Evolutionary conservation across 495 filamentous ascomycete genomes (phyloP), one percentile per base, ranked within the genome.

Genomic region (Aspergillus sparsus): DNA sequence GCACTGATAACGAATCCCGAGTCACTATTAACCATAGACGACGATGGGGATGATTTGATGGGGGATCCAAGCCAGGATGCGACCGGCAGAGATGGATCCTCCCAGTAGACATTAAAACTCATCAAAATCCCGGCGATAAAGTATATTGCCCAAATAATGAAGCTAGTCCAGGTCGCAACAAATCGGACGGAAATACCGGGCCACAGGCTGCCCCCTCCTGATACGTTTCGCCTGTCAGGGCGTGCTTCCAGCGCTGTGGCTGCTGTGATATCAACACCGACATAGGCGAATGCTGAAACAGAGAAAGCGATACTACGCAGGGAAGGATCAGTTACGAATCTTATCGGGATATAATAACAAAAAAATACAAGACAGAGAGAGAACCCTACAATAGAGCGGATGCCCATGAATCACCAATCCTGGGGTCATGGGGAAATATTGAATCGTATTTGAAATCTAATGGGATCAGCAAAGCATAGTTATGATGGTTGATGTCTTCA

Each of bases 221-320:
- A 39, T 57, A 35, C 10, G 27, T 32, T 31, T 35, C 55, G 45
- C 52, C 18, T 65, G 61, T 58, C 62, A 13, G 37, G 55, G 44
- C 61, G 55, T n/a, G 77, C 78, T 70, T 83, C 80, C 27, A 82
- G 73, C 3, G 79, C 79, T 12, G 77, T 76, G 1, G 78, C 72
- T 0, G 77, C 70, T 7, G 77, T 60, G 27, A 77, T 68, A 51
- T 83, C 80, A 21, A 81, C 68, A 0, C 79, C 77, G 35, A 78
- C 66, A 58, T 73, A 83, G 42, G 73, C 67, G 41, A 79, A 81
- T 3, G 71, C 69, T 39, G 75, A 74, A 2, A 77, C 68, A 0
- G 78, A 77, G n/a, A 82, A 71, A 3, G 71, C 67, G 46, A 75
- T 71, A 39, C 77, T 75, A 63, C 5, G 7, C 15, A 0, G 10